These are phyloP conservation scores for Serendipita indica DNA, from an alignment of 768 basidiomycete species.

Conservation along the genomic window DNA sequence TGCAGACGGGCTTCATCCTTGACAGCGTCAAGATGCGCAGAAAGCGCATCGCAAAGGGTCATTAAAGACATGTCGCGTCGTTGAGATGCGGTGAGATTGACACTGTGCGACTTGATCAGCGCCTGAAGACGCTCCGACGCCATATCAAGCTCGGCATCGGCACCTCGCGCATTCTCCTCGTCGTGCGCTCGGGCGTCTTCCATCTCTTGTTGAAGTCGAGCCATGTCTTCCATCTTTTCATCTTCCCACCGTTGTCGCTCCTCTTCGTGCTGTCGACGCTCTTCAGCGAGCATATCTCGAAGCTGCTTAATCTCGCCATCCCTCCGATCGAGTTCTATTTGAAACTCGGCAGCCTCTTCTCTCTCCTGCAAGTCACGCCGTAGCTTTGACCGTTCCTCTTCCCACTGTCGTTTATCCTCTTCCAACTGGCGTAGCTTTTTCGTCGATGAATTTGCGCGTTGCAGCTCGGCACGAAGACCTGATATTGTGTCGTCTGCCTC, in stretches of 20 bases:
- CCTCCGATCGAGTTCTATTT: conserved; percentile 25
- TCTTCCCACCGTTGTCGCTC: conserved; percentile 24
- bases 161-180: conserved; percentile 24
- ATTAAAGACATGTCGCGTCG: conserved; percentile 34
- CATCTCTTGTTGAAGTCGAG: conserved; percentile 34
- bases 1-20: conserved; percentile 31
- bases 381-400: conserved; percentile 17
- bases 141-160: conserved; percentile 36
- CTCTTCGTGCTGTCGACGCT: conserved; percentile 22
- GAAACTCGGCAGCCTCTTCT: conserved; percentile 26
- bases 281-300: conserved; percentile 17
- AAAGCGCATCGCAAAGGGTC: conserved; percentile 35
- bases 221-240: conserved; percentile 34
- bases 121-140: conserved; percentile 33
- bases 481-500: conserved; percentile 49
- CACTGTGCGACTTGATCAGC: conserved; percentile 41
- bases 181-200: conserved; percentile 31
- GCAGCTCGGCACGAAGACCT: conserved; percentile 40
- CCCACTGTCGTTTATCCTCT: conserved; percentile 10
- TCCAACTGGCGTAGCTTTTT: not conserved
- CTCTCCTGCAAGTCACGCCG: conserved; percentile 35
- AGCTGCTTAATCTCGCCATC: conserved; percentile 26
- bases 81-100: conserved; percentile 30
- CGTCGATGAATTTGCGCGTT: conserved; percentile 29
- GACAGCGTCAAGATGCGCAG: conserved; percentile 37